phyloP scores from a whole-genome alignment of 345 rosid genomes.

The Syzygium aqueum region DNA sequence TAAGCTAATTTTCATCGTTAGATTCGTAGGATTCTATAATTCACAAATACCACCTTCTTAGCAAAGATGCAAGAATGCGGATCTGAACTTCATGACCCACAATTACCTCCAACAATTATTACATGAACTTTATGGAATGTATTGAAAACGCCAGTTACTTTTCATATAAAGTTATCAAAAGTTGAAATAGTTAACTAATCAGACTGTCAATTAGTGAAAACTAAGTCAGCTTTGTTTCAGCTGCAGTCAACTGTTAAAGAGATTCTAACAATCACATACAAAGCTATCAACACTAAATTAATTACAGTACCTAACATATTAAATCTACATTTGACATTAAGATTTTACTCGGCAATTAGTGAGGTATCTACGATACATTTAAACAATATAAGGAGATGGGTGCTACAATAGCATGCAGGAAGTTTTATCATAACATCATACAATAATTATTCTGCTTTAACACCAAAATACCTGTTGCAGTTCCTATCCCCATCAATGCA shows the following conservation, averaged over 20 bases:
- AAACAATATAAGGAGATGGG: background rate
- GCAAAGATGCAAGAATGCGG: background rate
- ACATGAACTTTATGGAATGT: background rate
- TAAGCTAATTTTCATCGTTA: background rate
- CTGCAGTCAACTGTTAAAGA: background rate
- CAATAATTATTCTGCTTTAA: background rate
- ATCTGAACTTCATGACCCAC: background rate
- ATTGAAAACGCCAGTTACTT: background rate
- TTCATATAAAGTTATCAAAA: background rate
- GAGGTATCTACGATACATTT: background rate
- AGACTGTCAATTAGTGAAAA: background rate
- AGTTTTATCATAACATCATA: background rate
- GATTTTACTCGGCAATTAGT: background rate
- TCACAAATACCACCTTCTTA: background rate
- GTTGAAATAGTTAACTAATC: background rate
- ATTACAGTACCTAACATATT: background rate
- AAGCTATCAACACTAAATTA: background rate
- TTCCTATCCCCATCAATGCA: slow-evolving; percentile 96
- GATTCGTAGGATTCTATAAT: background rate
- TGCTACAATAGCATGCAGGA: background rate
- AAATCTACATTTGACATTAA: background rate
- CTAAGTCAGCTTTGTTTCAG: background rate
- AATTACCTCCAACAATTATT: background rate
- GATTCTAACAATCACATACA: background rate
- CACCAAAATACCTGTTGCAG: slow-evolving; percentile 68